A percentile compares a stretch with the other conserved stretches of the same genome.
Evolutionary conservation across 441 rosid genomes (phyloP).

Genomic region (Metrosideros polymorpha): DNA sequence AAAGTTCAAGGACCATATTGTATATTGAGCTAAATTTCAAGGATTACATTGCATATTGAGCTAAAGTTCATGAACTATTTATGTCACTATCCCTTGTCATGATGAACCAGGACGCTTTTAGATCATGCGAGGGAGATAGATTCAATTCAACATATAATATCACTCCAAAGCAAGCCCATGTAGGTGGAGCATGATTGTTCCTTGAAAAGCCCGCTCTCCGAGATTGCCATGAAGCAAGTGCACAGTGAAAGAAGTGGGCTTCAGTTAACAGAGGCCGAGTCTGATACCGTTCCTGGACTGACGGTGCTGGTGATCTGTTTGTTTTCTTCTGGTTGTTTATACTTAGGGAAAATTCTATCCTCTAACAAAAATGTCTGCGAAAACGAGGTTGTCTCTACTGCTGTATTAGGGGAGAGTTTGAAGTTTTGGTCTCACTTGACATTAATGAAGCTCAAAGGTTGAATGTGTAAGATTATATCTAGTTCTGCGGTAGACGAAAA

Average conservation of each 20-base stretch:
- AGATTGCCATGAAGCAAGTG: neutral
- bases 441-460: neutral
- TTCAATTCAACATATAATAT: too few relatives aligned
- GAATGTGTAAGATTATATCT: neutral
- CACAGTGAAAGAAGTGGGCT: neutral
- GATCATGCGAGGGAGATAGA: too few relatives aligned
- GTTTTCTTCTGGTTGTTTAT: neutral
- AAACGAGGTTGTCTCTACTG: neutral
- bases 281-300: neutral
- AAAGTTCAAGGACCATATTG: too few relatives aligned
- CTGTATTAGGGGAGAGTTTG: neutral
- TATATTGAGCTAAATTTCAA: too few relatives aligned
- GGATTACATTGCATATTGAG: too few relatives aligned
- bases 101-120: too few relatives aligned
- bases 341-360: neutral
- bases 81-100: too few relatives aligned
- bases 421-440: neutral
- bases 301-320: neutral
- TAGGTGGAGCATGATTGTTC: neutral
- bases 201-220: neutral
- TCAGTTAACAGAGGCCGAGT: neutral
- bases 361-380: neutral
- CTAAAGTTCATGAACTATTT: too few relatives aligned
- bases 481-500: neutral
- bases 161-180: neutral